Percentiles rank a stretch among this genome's conserved stretches.
Evolutionary conservation across 2,329 filamentous ascomycete genomes (phyloP).

Genomic region (Apiospora kogelbergensis): DNA sequence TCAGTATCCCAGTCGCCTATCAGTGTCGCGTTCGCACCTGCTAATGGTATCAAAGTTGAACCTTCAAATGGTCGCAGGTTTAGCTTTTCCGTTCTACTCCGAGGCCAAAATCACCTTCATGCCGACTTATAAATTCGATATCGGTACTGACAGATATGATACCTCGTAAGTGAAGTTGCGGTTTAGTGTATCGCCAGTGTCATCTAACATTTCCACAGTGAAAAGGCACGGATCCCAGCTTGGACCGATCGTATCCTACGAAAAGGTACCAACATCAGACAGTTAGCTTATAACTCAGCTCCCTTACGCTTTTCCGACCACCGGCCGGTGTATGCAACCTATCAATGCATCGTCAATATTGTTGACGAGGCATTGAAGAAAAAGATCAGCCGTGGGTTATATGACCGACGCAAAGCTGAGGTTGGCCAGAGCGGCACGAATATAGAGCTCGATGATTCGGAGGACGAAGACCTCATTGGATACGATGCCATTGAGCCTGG

Average conservation of each 20-base stretch:
- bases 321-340: conserved; percentile 88
- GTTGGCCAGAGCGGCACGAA: conserved; percentile 64
- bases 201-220: conserved; percentile 44
- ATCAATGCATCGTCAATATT: conserved; percentile 79
- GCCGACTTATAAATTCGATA: conserved; percentile 94
- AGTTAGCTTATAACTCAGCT: conserved; percentile 79
- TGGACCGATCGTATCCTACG: conserved; percentile 95
- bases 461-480: conserved; percentile 80
- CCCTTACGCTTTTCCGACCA: conserved; percentile 91
- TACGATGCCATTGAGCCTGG: conserved; percentile 84
- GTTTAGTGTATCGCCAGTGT: neutral
- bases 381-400: conserved; percentile 71
- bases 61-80: conserved; percentile 90
- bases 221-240: conserved; percentile 91
- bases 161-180: conserved; percentile 64
- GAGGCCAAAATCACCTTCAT: conserved; percentile 85
- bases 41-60: conserved; percentile 62
- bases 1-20: conserved; percentile 25
- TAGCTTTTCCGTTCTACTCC: conserved; percentile 88
- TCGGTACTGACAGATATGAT: conserved; percentile 86
- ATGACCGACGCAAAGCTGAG: conserved; percentile 65
- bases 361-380: conserved; percentile 75
- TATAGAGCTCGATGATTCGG: conserved; percentile 55
- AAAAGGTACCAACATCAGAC: conserved; percentile 80
- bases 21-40: neutral